Percentiles rank a stretch among this genome's conserved stretches.
phyloP scores from a whole-genome alignment of 257 asterid genomes.

The Penstemon eatonii region DNA sequence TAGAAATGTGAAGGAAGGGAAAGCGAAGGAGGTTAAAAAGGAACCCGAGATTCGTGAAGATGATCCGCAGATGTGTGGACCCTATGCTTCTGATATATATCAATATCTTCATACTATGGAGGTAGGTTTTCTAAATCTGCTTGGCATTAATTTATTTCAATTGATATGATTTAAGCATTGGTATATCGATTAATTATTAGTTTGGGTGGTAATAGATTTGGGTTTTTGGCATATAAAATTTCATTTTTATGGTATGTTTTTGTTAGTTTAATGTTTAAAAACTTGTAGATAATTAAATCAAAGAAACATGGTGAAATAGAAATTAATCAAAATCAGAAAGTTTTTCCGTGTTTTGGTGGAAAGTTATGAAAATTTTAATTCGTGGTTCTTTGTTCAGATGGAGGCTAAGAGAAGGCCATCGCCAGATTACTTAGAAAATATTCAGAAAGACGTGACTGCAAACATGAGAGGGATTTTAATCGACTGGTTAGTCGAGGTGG shows the following conservation, averaged over 20 bases:
- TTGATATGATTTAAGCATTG: slow-evolving; percentile 9
- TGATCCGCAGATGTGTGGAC: slow-evolving; percentile 76
- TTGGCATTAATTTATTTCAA: background rate
- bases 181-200: slow-evolving; percentile 12
- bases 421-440: slow-evolving; percentile 61
- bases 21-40: slow-evolving; percentile 4
- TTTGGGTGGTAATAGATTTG: slow-evolving; percentile 38
- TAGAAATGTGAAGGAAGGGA: background rate
- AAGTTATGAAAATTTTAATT: background rate
- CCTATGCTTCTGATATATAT: slow-evolving; percentile 76
- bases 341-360: no score
- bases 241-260: no score
- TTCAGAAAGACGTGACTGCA: slow-evolving; percentile 76
- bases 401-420: slow-evolving; percentile 73
- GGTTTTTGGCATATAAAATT: no score
- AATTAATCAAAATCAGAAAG: no score
- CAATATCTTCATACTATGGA: slow-evolving; percentile 78
- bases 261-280: no score
- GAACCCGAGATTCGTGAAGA: slow-evolving; percentile 31
- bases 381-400: slow-evolving; percentile 39
- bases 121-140: slow-evolving; percentile 35
- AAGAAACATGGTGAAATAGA: no score
- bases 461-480: slow-evolving; percentile 85
- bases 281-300: no score
- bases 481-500: slow-evolving; percentile 94